Conservation (phyloP, 2,329 filamentous ascomycete genomes). For the Clathrospora elynae region DNA sequence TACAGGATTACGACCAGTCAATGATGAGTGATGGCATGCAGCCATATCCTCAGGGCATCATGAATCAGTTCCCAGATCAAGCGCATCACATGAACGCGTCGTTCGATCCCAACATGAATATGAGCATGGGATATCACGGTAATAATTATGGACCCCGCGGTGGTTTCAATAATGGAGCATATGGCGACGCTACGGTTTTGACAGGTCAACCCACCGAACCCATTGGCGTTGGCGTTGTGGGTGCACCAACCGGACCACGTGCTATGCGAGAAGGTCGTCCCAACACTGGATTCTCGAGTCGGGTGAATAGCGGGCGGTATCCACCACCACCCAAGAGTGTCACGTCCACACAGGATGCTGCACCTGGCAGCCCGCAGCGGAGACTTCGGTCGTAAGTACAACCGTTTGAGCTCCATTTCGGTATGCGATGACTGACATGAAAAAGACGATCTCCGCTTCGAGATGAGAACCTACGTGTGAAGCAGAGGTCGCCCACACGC, state of each 20-base stretch:
- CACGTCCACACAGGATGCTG: slow-evolving; percentile 26
- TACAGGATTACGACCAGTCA: slow-evolving; percentile 29
- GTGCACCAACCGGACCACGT: slow-evolving; percentile 88
- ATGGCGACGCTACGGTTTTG: slow-evolving; percentile 46
- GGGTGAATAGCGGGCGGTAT: slow-evolving; percentile 49
- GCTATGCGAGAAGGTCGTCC: slow-evolving; percentile 90
- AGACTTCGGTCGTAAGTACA: slow-evolving; percentile 40
- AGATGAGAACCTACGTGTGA: slow-evolving; percentile 41
- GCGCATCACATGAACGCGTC: slow-evolving; percentile 50
- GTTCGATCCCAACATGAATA: slow-evolving; percentile 48
- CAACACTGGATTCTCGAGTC: slow-evolving; percentile 75
- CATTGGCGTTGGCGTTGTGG: slow-evolving; percentile 63
- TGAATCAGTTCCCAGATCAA: slow-evolving; percentile 59
- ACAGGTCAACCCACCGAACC: slow-evolving; percentile 44
- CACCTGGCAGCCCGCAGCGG: slow-evolving; percentile 32
- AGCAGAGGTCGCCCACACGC: slow-evolving; percentile 49
- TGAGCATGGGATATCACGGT: slow-evolving; percentile 47
- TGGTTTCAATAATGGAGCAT: slow-evolving; percentile 48
- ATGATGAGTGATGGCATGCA: slow-evolving; percentile 41
- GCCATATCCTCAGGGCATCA: slow-evolving; percentile 36
- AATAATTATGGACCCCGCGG: slow-evolving; percentile 54
- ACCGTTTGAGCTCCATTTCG: background rate
- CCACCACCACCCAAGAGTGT: slow-evolving; percentile 31
- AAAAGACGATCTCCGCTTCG: slow-evolving; percentile 41
- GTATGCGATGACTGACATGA: slow-evolving; percentile 9